A percentile compares a stretch with the other conserved stretches of the same genome.
These are phyloP conservation scores for Teratosphaeria destructans DNA, from an alignment of 2,329 filamentous ascomycete genomes.

Conservation along the genomic window DNA sequence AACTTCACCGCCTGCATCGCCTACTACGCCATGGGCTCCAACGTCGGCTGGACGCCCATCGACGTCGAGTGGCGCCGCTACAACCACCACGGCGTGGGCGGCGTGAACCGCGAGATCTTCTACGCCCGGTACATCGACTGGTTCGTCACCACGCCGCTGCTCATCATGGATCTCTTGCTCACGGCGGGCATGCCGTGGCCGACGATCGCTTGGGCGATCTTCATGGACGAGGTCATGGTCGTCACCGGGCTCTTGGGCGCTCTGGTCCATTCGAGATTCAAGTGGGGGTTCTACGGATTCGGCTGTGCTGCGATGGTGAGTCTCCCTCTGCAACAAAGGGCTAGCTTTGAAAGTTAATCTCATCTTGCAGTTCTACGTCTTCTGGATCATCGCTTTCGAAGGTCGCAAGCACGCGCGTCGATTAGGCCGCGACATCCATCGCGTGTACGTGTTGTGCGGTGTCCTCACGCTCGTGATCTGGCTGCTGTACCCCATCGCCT, in stretches of 20 bases:
- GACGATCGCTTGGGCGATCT: neutral
- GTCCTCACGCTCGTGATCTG: constrained; percentile 44
- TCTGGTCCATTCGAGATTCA: neutral
- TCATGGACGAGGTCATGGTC: neutral
- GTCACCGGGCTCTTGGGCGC: neutral
- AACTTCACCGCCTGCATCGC: neutral
- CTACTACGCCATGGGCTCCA: neutral
- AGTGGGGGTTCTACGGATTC: neutral
- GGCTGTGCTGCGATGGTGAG: neutral
- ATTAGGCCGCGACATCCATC: constrained; percentile 40
- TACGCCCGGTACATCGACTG: neutral
- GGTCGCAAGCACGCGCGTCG: constrained; percentile 41
- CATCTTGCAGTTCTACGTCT: constrained; percentile 11
- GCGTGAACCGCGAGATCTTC: neutral
- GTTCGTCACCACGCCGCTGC: neutral
- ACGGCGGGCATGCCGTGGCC: neutral
- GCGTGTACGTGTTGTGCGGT: constrained; percentile 42
- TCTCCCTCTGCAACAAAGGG: neutral
- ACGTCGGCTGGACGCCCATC: neutral
- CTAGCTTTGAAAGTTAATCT: neutral
- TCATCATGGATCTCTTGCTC: neutral
- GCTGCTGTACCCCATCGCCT: constrained; percentile 51
- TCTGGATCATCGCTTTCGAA: constrained; percentile 24
- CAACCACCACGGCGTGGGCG: neutral
- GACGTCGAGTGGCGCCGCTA: neutral